Conservation (phyloP, 257 asterid species). For the Solanum sparsipilum region DNA sequence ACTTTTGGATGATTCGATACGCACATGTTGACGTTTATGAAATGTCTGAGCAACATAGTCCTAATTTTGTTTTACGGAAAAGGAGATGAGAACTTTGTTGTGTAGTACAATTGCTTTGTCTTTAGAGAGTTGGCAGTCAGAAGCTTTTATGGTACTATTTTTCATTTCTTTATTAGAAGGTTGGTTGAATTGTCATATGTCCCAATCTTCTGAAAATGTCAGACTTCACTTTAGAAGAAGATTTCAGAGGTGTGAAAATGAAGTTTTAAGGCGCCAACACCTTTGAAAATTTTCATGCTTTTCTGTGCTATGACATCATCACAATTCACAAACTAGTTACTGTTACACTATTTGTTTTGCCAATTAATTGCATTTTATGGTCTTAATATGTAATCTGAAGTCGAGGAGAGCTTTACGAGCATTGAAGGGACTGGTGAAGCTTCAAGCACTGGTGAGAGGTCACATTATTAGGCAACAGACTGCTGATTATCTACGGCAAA, state of each 20-base stretch:
- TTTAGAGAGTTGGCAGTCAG: background rate
- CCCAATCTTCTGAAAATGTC: conserved; percentile 20
- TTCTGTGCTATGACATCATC: background rate
- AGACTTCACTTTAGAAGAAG: conserved; percentile 9
- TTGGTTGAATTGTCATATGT: conserved; percentile 21
- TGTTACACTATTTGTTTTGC: background rate
- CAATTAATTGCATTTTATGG: background rate
- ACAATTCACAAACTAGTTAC: background rate
- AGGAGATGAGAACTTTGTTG: background rate
- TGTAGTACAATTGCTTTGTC: background rate
- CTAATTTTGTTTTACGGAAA: background rate
- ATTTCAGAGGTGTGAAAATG: conserved; percentile 7
- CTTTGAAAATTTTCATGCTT: conserved; percentile 6
- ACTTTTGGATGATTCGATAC: background rate
- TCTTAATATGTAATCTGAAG: conserved; percentile 17
- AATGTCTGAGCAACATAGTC: background rate
- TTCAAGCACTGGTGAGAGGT: conserved; percentile 88
- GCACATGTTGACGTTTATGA: background rate
- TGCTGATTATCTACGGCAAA: conserved; percentile 36
- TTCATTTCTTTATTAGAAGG: conserved; percentile 21
- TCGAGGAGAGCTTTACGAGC: conserved; percentile 81
- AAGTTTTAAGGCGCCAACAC: conserved; percentile 28
- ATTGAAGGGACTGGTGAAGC: conserved; percentile 70
- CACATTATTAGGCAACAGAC: conserved; percentile 63
- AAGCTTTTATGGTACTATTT: conserved; percentile 11